phyloP scores from a whole-genome alignment of 257 asterid genomes.

The Solanum etuberosum region DNA sequence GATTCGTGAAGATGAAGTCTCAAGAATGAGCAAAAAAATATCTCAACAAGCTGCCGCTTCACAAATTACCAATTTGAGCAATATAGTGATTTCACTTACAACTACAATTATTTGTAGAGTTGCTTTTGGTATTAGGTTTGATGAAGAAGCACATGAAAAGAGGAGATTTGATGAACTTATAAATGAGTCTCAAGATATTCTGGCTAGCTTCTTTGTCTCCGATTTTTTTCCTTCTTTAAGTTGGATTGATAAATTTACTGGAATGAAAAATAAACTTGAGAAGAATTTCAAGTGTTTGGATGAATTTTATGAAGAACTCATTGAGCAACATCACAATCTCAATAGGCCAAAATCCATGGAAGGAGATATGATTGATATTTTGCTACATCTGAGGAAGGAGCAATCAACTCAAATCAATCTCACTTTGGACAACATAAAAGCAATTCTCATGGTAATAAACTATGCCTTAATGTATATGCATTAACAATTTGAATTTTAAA shows the following conservation, averaged over 20 bases:
- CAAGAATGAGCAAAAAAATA: not conserved
- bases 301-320: slow-evolving; percentile 18
- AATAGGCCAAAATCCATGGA: not conserved
- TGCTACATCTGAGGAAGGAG: slow-evolving; percentile 1
- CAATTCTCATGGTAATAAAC: slow-evolving; percentile 4
- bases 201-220: not conserved
- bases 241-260: slow-evolving; percentile 10
- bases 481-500: not conserved
- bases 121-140: not conserved
- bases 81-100: not conserved
- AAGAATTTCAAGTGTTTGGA: not conserved
- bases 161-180: not conserved
- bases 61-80: not conserved
- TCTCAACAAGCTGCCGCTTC: not conserved
- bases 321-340: slow-evolving; percentile 2
- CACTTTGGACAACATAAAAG: slow-evolving; percentile 6
- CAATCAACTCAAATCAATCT: not conserved
- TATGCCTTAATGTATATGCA: not conserved
- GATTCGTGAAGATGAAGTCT: not conserved
- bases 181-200: not conserved
- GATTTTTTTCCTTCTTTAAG: slow-evolving; percentile 9
- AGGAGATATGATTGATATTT: slow-evolving; percentile 10
- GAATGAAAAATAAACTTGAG: not conserved
- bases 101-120: not conserved
- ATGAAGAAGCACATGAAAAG: not conserved